Conservation (phyloP, 1,284 basidiomycete species). For the Moniliophthora roreri region DNA sequence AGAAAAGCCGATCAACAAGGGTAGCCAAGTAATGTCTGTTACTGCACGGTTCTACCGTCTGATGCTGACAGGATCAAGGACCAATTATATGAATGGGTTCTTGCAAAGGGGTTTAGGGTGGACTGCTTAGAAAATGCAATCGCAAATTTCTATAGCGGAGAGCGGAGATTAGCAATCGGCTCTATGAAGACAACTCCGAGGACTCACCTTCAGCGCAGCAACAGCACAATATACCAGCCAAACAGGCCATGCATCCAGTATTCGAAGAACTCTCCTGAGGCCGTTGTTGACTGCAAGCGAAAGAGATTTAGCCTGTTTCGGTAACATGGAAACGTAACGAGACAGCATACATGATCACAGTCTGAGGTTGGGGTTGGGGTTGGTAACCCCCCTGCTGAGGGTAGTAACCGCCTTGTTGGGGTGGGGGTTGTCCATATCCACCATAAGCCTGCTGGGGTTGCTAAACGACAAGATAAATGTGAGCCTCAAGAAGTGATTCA, state of each 20-base stretch:
- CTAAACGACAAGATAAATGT: conserved; percentile 23
- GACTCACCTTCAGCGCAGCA: conserved; percentile 76
- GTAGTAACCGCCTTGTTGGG: conserved; percentile 31
- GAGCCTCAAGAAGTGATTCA: not conserved
- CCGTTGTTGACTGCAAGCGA: conserved; percentile 50
- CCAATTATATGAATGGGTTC: not conserved
- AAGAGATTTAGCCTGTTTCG: not conserved
- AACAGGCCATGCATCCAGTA: conserved; percentile 65
- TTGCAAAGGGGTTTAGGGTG: too few relatives aligned
- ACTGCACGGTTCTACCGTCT: conserved; percentile 1
- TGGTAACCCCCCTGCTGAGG: conserved; percentile 35
- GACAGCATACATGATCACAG: conserved; percentile 73
- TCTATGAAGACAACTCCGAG: conserved; percentile 1
- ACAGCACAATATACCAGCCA: conserved; percentile 71
- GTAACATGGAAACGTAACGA: conserved; percentile 8
- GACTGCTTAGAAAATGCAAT: conserved; percentile 58
- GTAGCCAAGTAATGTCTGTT: not conserved
- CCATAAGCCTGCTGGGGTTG: conserved; percentile 71
- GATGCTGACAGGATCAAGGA: conserved; percentile 6
- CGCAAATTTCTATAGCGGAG: conserved; percentile 59
- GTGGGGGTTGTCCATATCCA: conserved; percentile 34
- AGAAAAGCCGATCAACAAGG: not conserved
- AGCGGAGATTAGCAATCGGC: conserved; percentile 4
- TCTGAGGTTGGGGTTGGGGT: conserved; percentile 68
- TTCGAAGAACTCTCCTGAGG: conserved; percentile 38